phyloP scores from a whole-genome alignment of 257 asterid species.

The Solanum arcanum region DNA sequence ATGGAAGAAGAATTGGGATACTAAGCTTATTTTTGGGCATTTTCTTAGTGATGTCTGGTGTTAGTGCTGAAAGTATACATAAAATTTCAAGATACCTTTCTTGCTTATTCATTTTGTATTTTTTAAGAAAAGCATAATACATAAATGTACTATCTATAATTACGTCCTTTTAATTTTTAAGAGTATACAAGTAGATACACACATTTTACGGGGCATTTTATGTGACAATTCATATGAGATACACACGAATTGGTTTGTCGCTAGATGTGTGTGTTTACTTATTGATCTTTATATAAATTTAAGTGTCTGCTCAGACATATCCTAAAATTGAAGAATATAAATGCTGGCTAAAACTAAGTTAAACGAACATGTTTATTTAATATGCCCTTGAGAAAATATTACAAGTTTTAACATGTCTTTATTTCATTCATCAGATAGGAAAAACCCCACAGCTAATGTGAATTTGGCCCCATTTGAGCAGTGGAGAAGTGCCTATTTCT shows the following conservation, averaged over 20 bases:
- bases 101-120: neutral
- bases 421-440: conserved; percentile 18
- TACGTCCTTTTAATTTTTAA: neutral
- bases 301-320: neutral
- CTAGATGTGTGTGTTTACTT: rapidly evolving
- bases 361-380: neutral
- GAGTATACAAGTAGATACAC: neutral
- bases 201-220: rapidly evolving
- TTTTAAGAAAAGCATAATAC: neutral
- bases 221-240: neutral
- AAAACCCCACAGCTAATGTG: conserved; percentile 24
- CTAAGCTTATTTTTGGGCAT: conserved; percentile 4
- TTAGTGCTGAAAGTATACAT: conserved; percentile 31
- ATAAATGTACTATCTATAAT: neutral
- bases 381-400: neutral
- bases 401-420: neutral
- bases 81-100: neutral
- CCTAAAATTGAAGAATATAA: neutral
- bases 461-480: conserved; percentile 31
- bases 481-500: conserved; percentile 44
- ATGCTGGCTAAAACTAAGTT: neutral
- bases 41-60: conserved; percentile 4
- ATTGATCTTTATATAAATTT: neutral
- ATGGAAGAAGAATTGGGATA: neutral
- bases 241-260: neutral